Conservation (phyloP, 2,329 filamentous ascomycete genomes). For the Torrubiella hemipterigena region DNA sequence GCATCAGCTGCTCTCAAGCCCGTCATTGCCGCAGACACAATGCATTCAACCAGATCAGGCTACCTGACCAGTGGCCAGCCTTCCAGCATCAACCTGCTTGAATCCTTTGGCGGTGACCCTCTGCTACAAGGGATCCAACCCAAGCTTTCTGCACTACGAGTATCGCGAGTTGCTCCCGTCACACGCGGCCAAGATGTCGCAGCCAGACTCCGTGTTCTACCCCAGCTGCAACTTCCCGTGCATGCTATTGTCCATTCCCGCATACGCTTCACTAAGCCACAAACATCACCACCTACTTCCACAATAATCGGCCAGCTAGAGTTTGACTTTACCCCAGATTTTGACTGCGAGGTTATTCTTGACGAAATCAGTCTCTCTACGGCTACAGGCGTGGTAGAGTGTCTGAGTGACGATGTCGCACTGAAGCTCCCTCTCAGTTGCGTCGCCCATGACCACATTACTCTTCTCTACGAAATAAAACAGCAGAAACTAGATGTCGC, state of each 20-base stretch:
- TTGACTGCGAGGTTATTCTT: constrained; percentile 54
- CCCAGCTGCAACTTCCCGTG: constrained; percentile 50
- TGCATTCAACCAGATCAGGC: constrained; percentile 30
- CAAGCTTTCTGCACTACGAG: constrained; percentile 58
- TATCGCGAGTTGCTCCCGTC: constrained; percentile 61
- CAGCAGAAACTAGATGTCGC: constrained; percentile 34
- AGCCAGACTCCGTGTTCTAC: constrained; percentile 52
- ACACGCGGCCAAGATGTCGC: constrained; percentile 49
- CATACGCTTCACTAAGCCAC: constrained; percentile 58
- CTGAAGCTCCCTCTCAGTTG: constrained; percentile 44
- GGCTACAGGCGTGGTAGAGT: constrained; percentile 44
- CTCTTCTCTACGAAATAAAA: constrained; percentile 9
- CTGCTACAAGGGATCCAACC: constrained; percentile 49
- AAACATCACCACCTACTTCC: constrained; percentile 42
- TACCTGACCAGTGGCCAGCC: constrained; percentile 60
- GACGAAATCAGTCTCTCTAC: constrained; percentile 46
- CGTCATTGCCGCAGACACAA: constrained; percentile 18
- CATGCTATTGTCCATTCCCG: constrained; percentile 61
- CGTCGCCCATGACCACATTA: constrained; percentile 60
- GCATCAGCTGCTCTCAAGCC: constrained; percentile 50
- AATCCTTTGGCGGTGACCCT: constrained; percentile 57
- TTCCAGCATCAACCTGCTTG: constrained; percentile 63
- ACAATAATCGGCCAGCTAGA: constrained; percentile 60
- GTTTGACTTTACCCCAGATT: constrained; percentile 60
- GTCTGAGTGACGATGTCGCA: constrained; percentile 39